Evolutionary conservation across 2,329 filamentous ascomycete species (phyloP).

Genomic region (Diaporthe nobilis): DNA sequence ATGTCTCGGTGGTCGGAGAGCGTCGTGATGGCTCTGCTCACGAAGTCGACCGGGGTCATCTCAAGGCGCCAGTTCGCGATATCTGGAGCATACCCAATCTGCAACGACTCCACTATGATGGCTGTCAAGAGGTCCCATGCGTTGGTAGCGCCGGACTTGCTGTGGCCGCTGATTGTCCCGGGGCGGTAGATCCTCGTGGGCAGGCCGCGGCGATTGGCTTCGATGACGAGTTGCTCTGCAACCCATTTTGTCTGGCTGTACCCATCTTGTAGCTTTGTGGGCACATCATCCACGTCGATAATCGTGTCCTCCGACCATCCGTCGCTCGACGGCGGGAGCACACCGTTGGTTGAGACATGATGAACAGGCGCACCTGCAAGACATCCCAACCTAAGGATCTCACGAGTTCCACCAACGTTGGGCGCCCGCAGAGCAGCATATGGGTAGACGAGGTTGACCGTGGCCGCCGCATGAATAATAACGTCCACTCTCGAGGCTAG

Average conservation of each 20-base stretch:
- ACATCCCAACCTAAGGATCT: slow-evolving; percentile 80
- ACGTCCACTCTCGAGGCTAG: slow-evolving; percentile 77
- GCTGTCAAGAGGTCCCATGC: slow-evolving; percentile 84
- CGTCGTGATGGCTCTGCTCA: slow-evolving; percentile 80
- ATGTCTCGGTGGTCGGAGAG: slow-evolving; percentile 75
- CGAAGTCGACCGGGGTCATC: slow-evolving; percentile 89
- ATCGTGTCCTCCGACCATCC: slow-evolving; percentile 81
- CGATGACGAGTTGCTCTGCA: slow-evolving; percentile 80
- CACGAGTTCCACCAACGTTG: slow-evolving; percentile 84
- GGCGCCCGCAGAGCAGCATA: slow-evolving; percentile 81
- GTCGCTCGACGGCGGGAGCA: slow-evolving; percentile 77
- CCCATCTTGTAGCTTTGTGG: slow-evolving; percentile 77
- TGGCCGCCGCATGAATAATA: slow-evolving; percentile 83
- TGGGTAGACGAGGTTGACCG: slow-evolving; percentile 85
- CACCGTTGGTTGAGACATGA: slow-evolving; percentile 85
- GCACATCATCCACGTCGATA: slow-evolving; percentile 77
- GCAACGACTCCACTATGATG: slow-evolving; percentile 81
- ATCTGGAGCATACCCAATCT: slow-evolving; percentile 78
- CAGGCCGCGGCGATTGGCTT: slow-evolving; percentile 77
- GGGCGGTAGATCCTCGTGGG: slow-evolving; percentile 80
- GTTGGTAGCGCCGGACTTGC: slow-evolving; percentile 80
- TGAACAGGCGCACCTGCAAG: slow-evolving; percentile 79
- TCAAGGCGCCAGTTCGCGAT: slow-evolving; percentile 83
- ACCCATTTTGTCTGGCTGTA: slow-evolving; percentile 89
- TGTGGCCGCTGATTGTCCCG: slow-evolving; percentile 85